Evolutionary conservation across 1,284 basidiomycete genomes (phyloP).

Genomic region (Sutorius eximius): DNA sequence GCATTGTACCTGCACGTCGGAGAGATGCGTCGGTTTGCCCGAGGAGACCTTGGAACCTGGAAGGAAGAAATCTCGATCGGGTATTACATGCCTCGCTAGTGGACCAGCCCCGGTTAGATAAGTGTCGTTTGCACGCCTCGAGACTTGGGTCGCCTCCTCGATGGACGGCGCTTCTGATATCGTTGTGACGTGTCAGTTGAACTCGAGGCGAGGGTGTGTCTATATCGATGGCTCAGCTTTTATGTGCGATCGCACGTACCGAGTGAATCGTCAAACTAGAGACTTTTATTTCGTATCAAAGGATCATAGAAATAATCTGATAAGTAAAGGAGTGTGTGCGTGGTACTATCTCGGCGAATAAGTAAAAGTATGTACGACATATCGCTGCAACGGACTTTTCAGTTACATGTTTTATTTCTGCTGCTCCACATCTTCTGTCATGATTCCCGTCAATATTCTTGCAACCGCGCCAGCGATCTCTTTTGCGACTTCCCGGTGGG

Average conservation of each 20-base stretch:
- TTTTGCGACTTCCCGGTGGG: constrained; percentile 44
- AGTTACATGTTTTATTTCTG: not conserved
- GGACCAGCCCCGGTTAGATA: not conserved
- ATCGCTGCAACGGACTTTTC: not conserved
- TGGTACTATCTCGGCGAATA: not conserved
- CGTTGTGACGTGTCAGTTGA: not conserved
- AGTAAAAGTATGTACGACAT: constrained; percentile 2
- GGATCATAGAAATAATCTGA: too few relatives aligned
- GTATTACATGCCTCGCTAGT: not conserved
- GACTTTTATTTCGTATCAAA: not conserved
- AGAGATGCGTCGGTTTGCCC: not conserved
- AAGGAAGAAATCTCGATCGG: not conserved
- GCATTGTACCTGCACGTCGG: not conserved
- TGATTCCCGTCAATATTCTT: constrained; percentile 39
- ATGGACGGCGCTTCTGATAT: not conserved
- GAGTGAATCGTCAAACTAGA: not conserved
- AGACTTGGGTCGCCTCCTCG: not conserved
- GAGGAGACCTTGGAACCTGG: not conserved
- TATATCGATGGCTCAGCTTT: too few relatives aligned
- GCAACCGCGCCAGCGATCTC: constrained; percentile 48
- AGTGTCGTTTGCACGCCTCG: not conserved
- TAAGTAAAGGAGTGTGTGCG: constrained; percentile 9
- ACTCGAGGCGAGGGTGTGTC: not conserved
- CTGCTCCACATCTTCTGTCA: constrained; percentile 25
- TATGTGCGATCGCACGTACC: not conserved